Evolutionary conservation across 225 moss, liverwort and hornwort genomes (phyloP), one percentile per base, ranked within the genome.

Genomic region (Bryoerythrophyllum caledonicum): DNA sequence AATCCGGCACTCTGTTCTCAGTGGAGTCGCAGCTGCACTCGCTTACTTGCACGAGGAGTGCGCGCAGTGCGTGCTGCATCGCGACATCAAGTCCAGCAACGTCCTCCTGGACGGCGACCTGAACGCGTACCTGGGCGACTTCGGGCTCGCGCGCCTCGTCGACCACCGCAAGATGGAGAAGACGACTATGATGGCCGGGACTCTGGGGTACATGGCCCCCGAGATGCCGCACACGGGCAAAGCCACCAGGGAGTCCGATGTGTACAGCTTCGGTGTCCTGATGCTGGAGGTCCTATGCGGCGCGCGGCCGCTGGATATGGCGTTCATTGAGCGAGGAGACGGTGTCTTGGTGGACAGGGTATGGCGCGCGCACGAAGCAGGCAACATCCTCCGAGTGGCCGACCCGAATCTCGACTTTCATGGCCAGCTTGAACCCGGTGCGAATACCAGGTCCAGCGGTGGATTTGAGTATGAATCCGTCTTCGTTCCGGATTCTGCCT

Each of bases 321-420:
- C 26, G 8, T 3, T 19, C 2, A 26, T 46, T 19, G 46, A 66
- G 26, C 32, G 43, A 0, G 44, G 62, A 13, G 63, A 70, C 0
- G 79, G 74, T 2, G 23, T 68, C 0, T 6, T 79, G 10, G 74
- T 68, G 16, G 25, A 79, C 20, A 53, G 61, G 41, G 14, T 34
- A 24, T 79, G 74, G 74, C 32, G 13, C 12, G 74, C 79, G 1
- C 68, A 20, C 24, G 61, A 73, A 19, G 3, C 52, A 1, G 46
- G 65, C 8, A 46, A 19, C 5, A 66, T 46, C 41, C 10, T 44
- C 17, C 17, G 44, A 4, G 27, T 46, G 4, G 46, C 46, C 2
- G 46, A 46, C 14, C 44, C 24, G 40, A 63, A 21, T 1, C 40
- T 63, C 4, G 37, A 40, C 10, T 13, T 8, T 0, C 60, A 4